Evolutionary conservation across 2,329 filamentous ascomycete genomes (phyloP), one percentile per base, ranked within the genome.

Genomic region (Xylaria sp.): DNA sequence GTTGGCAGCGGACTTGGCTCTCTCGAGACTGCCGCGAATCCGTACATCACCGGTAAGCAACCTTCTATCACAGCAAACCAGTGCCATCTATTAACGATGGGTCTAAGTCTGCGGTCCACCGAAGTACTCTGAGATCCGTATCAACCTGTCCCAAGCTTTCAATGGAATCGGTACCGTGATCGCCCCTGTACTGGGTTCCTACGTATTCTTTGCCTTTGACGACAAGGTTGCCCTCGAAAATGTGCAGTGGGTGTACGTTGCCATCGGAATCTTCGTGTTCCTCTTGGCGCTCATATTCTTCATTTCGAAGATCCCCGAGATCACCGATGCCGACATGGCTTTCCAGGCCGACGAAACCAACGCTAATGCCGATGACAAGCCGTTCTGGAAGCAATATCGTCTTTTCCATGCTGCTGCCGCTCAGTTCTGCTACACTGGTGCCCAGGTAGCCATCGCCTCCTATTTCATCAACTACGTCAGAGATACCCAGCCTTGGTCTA

Each of bases 401-500:
- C 79, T 92, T 2, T 91, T 92, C 78, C 88, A 91, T 67, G 90
- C 88, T 10, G 83, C 88, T 0, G 83, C 86, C 66, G 87, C 88
- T 0, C 89, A 93, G 66, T 92, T 92, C 74, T 90, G 86, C 71
- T 94, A 93, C 71, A 88, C 79, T 0, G 90, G 90, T 52, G 84
- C 88, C 0, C 90, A 92, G 70, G 78, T 87, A 39, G 83, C 81
- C 58, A 83, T 87, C 58, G 85, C 85, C 1, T 73, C 73, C 52
- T 89, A 89, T 73, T 90, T 90, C 73, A 89, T 90, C 77, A 90
- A 90, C 75, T 89, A 89, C 69, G 80, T 81, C n/a, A 80, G 77
- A 19, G 83, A 88, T 64, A 86, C 84, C 2, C 79, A 84, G 53
- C 72, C 79, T 1, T 74, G 74, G 18, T 86, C 83, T 42, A 64